Evolutionary conservation across 148 eudicot species (phyloP).

Genomic region (Amaranthus palmeri): DNA sequence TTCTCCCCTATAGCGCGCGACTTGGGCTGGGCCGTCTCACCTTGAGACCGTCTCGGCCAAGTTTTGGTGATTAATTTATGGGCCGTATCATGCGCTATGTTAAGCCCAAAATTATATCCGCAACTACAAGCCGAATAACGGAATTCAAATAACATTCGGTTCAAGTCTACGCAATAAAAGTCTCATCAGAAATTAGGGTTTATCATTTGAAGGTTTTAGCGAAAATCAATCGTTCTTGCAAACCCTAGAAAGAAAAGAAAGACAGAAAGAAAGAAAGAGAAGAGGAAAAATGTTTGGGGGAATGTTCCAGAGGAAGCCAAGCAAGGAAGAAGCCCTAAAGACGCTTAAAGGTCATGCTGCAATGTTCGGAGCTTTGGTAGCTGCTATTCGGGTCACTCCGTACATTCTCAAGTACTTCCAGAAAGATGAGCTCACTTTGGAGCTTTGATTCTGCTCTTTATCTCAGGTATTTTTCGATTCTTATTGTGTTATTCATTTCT

Average conservation of each 20-base stretch:
- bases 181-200: conserved; percentile 14
- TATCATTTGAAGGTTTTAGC: conserved; percentile 9
- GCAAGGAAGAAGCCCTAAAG: conserved; percentile 69
- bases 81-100: not conserved
- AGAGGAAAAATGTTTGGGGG: conserved; percentile 65
- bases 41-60: no score
- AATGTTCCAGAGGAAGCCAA: conserved; percentile 67
- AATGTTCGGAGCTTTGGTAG: conserved; percentile 70
- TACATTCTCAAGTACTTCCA: conserved; percentile 60
- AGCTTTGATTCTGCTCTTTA: conserved; percentile 27
- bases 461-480: not conserved
- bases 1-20: no score
- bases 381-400: conserved; percentile 67
- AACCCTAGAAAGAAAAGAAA: not conserved
- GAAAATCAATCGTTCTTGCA: not conserved
- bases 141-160: not conserved
- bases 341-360: conserved; percentile 49
- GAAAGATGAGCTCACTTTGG: conserved; percentile 59
- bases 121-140: not conserved
- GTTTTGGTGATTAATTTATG: not conserved
- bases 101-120: not conserved
- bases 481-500: no score
- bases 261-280: not conserved
- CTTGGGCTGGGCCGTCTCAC: no score
- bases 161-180: not conserved